phyloP scores from a whole-genome alignment of 495 filamentous ascomycete species.

The Penicillium robsamsonii region DNA sequence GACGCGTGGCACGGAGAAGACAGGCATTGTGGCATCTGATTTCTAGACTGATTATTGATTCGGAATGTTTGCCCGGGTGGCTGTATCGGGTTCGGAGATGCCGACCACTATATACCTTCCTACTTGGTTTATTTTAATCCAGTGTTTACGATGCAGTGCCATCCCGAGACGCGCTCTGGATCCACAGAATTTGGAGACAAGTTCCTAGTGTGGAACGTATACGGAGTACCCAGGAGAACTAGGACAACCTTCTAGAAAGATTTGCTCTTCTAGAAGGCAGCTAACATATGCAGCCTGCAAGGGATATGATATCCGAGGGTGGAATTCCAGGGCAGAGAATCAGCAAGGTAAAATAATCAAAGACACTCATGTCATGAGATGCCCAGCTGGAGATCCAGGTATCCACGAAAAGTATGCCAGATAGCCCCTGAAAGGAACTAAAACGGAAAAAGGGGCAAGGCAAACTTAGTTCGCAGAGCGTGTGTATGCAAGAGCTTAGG shows the following conservation, averaged over 20 bases:
- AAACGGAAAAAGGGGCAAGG: not conserved
- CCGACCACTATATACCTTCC: not conserved
- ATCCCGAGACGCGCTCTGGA: not conserved
- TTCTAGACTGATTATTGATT: not conserved
- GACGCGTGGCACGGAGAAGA: not conserved
- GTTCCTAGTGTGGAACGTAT: not conserved
- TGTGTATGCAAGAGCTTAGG: not conserved
- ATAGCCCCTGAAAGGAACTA: not conserved
- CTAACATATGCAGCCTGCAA: not conserved
- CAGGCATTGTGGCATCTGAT: no score
- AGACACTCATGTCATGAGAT: not conserved
- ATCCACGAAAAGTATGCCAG: slow-evolving; percentile 2
- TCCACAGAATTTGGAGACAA: not conserved
- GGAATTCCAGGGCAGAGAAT: not conserved
- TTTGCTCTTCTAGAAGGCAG: not conserved
- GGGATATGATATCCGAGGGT: not conserved
- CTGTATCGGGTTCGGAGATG: not conserved
- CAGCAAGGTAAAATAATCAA: not conserved
- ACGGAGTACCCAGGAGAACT: not conserved
- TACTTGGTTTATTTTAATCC: not conserved
- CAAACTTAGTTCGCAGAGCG: not conserved
- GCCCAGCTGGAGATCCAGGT: not conserved
- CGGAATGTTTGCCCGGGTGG: not conserved
- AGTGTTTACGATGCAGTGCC: not conserved
- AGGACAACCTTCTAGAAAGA: not conserved